phyloP scores from a whole-genome alignment of 2,329 filamentous ascomycete genomes.

The Byssochlamys sp. region DNA sequence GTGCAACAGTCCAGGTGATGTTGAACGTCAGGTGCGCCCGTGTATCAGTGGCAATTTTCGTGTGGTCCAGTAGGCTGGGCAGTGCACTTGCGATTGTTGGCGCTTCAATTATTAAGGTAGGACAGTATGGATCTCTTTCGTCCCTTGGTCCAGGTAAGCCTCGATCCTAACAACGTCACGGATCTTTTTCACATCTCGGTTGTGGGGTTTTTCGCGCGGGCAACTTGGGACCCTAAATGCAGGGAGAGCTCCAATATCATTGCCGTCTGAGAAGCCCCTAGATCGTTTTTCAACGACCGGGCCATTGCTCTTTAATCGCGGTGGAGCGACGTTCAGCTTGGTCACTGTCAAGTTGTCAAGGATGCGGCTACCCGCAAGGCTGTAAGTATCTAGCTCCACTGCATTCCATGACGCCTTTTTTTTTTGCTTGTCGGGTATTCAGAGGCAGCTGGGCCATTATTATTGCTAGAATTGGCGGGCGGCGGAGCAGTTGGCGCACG shows the following conservation, averaged over 20 bases:
- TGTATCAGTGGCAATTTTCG: not conserved
- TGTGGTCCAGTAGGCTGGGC: not conserved
- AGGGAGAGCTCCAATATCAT: not conserved
- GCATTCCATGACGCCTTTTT: not conserved
- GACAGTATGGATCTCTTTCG: not conserved
- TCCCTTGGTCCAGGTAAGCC: not conserved
- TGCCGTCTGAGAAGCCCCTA: not conserved
- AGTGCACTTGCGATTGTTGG: not conserved
- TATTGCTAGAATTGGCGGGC: not conserved
- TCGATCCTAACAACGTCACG: not conserved
- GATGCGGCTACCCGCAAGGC: not conserved
- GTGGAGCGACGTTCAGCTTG: not conserved
- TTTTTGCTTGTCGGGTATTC: not conserved
- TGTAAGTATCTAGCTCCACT: not conserved
- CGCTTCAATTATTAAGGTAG: not conserved
- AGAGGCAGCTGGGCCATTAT: not conserved
- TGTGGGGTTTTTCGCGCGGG: not conserved
- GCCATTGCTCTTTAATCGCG: not conserved
- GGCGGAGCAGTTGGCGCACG: not conserved
- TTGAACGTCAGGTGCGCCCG: slow-evolving; percentile 5
- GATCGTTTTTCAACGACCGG: not conserved
- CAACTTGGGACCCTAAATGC: not conserved
- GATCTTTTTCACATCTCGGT: not conserved
- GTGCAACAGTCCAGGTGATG: not conserved
- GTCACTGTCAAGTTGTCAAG: not conserved